These are phyloP conservation scores for Xylaria grammica DNA, from an alignment of 495 filamentous ascomycete genomes.

Conservation along the genomic window DNA sequence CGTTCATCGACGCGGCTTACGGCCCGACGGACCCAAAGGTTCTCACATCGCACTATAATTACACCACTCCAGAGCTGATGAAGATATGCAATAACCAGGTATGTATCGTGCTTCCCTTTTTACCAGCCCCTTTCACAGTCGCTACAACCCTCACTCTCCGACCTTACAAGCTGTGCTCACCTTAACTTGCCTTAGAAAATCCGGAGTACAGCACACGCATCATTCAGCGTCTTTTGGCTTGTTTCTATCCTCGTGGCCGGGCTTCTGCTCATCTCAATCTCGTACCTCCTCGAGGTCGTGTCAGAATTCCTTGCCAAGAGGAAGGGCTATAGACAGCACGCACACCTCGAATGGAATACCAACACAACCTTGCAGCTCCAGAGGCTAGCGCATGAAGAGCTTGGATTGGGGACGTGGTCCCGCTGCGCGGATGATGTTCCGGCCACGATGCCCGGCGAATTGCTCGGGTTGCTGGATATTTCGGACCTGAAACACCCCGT, in stretches of 20 bases:
- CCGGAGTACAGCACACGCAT: constrained; percentile 14
- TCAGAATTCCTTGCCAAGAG: neutral
- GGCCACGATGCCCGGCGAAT: constrained; percentile 19
- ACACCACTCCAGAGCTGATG: neutral
- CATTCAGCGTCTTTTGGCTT: constrained; percentile 29
- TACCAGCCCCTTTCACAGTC: too few relatives aligned
- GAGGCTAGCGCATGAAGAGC: constrained; percentile 21
- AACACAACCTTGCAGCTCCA: constrained; percentile 26
- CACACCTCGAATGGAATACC: constrained; percentile 21
- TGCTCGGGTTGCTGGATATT: constrained; percentile 15
- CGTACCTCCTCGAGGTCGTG: constrained; percentile 14
- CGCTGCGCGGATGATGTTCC: constrained; percentile 24
- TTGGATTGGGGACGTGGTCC: constrained; percentile 22
- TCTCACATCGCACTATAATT: neutral
- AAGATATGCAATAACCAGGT: constrained; percentile 27
- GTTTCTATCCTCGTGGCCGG: constrained; percentile 19
- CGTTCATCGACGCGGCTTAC: neutral
- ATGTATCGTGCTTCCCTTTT: neutral
- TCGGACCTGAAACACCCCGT: constrained; percentile 18
- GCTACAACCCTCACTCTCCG: neutral
- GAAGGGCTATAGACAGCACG: constrained; percentile 1
- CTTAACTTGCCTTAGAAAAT: constrained; percentile 31
- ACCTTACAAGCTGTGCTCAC: neutral
- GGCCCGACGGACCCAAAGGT: neutral
- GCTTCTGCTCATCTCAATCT: constrained; percentile 7